Evolutionary conservation across 1,284 basidiomycete genomes (phyloP).

Genomic region (Sporisorium reilianum): DNA sequence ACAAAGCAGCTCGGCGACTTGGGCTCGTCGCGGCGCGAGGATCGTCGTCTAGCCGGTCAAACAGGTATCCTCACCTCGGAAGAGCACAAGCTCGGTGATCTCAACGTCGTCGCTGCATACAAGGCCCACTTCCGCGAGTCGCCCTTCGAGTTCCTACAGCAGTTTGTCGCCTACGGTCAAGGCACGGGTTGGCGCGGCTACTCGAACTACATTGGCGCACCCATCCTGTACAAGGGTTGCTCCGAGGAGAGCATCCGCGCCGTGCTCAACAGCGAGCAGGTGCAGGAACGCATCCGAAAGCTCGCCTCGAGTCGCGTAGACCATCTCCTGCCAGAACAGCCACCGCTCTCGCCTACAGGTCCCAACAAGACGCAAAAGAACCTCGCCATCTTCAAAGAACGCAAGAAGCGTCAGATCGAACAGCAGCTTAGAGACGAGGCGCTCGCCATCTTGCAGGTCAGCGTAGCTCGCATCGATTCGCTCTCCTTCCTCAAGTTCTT

Average conservation of each 20-base stretch:
- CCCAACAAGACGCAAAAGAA: constrained; percentile 46
- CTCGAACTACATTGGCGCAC: constrained; percentile 62
- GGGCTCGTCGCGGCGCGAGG: constrained; percentile 28
- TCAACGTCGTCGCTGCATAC: constrained; percentile 64
- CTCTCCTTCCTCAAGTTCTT: constrained; percentile 54
- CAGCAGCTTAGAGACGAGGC: constrained; percentile 59
- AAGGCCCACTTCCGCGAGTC: constrained; percentile 64
- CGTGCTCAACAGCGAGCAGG: constrained; percentile 58
- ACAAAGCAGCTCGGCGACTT: constrained; percentile 38
- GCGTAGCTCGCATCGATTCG: constrained; percentile 60
- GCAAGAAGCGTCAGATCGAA: constrained; percentile 59
- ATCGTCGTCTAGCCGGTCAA: constrained; percentile 28
- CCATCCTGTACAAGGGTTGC: constrained; percentile 59
- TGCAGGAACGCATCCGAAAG: constrained; percentile 54
- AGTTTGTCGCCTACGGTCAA: constrained; percentile 61
- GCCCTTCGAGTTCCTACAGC: constrained; percentile 59
- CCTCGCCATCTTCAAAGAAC: constrained; percentile 51
- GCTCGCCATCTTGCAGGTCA: constrained; percentile 50
- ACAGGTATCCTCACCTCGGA: constrained; percentile 40
- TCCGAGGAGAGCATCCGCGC: constrained; percentile 55
- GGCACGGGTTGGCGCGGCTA: constrained; percentile 65
- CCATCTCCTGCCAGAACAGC: constrained; percentile 39
- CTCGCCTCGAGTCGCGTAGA: constrained; percentile 55
- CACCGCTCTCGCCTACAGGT: constrained; percentile 27
- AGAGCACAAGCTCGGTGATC: constrained; percentile 52